Evolutionary conservation across 1,284 basidiomycete genomes (phyloP).

Genomic region (Phellopilus nigrolimitatus): DNA sequence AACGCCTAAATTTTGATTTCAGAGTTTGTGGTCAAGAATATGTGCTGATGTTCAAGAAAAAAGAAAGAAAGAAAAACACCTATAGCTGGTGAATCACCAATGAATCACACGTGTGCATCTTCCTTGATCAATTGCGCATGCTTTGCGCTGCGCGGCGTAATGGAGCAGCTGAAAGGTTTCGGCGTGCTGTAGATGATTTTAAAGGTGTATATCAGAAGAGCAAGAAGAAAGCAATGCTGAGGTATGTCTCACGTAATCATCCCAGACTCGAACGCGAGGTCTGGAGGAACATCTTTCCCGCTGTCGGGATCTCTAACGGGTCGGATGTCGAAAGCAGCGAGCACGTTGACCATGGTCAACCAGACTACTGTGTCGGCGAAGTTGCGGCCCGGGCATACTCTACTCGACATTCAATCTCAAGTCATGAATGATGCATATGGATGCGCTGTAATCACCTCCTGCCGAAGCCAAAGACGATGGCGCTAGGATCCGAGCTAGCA

Average conservation of each 20-base stretch:
- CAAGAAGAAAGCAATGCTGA: background rate
- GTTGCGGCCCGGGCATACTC: slow-evolving; percentile 14
- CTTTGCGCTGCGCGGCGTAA: no score
- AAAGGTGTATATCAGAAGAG: no score
- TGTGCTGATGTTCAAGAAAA: no score
- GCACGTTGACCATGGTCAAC: slow-evolving; percentile 15
- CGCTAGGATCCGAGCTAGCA: background rate
- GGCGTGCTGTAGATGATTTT: no score
- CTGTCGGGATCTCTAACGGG: slow-evolving; percentile 6
- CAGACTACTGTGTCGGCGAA: slow-evolving; percentile 15
- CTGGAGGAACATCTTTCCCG: slow-evolving; percentile 1
- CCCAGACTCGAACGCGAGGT: background rate
- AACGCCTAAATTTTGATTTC: no score
- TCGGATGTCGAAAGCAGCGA: slow-evolving; percentile 12
- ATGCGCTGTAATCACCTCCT: no score
- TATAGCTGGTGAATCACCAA: no score
- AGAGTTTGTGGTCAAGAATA: no score
- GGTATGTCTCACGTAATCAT: background rate
- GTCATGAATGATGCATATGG: background rate
- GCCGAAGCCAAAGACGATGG: slow-evolving; percentile 3
- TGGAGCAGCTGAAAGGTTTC: no score
- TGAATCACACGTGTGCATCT: no score
- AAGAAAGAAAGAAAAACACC: no score
- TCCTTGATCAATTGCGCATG: no score
- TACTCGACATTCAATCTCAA: background rate